Evolutionary conservation across 176 grass and related monocot species (phyloP).

Genomic region (Avena sativa): DNA sequence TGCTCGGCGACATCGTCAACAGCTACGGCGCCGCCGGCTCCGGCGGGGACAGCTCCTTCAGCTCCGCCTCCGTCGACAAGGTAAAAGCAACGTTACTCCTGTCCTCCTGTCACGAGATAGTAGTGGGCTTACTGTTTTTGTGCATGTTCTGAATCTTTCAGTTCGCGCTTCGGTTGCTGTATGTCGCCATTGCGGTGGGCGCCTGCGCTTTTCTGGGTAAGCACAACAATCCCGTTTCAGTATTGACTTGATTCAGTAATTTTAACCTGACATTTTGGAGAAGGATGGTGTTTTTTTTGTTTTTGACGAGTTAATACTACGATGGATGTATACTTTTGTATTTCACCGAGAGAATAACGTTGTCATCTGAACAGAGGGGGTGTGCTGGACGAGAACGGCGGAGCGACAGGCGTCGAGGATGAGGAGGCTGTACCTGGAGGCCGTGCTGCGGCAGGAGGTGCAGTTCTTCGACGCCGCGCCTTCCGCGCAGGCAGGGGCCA

Average conservation of each 20-base stretch:
- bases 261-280: neutral
- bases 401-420: conserved; percentile 66
- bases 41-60: conserved; percentile 26
- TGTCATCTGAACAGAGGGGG: conserved; percentile 34
- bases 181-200: conserved; percentile 48
- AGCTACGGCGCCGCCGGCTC: conserved; percentile 37
- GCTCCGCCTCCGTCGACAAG: conserved; percentile 43
- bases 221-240: neutral
- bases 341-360: neutral
- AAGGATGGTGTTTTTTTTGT: too few relatives aligned
- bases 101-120: neutral
- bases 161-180: conserved; percentile 59
- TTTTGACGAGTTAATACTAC: too few relatives aligned
- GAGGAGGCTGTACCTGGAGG: conserved; percentile 60
- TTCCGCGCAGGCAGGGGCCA: conserved; percentile 20
- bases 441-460: conserved; percentile 56
- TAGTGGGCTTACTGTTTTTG: neutral
- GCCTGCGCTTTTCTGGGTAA: conserved; percentile 52
- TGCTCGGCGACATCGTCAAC: conserved; percentile 60
- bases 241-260: neutral
- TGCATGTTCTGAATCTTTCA: neutral
- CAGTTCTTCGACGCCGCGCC: conserved; percentile 61
- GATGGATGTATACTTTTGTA: too few relatives aligned
- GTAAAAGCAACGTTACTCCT: neutral
- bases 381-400: conserved; percentile 57